Evolutionary conservation across 371 early-diverging fungal species (phyloP).

Genomic region (Mucor irregularis): DNA sequence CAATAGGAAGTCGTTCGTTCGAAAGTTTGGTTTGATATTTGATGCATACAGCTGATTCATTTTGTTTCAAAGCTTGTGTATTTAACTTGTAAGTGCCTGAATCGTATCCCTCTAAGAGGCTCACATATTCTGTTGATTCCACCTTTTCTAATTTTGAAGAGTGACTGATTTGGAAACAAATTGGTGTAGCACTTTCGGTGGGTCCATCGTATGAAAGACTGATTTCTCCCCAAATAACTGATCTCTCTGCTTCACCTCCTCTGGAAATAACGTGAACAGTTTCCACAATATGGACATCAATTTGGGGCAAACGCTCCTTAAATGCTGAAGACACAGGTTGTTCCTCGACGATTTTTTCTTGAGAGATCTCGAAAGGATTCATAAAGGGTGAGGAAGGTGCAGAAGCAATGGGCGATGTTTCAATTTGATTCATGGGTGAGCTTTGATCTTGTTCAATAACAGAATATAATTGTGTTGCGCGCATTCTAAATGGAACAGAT

Average conservation of each 20-base stretch:
- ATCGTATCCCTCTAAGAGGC: constrained; percentile 16
- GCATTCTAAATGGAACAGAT: constrained; percentile 16
- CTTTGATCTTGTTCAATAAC: constrained; percentile 18
- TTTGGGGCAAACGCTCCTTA: constrained; percentile 12
- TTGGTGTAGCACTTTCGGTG: constrained; percentile 21
- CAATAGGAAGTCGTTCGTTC: constrained; percentile 29
- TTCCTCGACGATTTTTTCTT: neutral
- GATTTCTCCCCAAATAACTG: constrained; percentile 52
- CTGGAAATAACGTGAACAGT: constrained; percentile 45
- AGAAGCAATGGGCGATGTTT: neutral
- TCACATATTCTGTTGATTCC: constrained; percentile 26
- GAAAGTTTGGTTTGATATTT: constrained; percentile 49
- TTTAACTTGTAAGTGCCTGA: constrained; percentile 36
- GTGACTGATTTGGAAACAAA: constrained; percentile 41
- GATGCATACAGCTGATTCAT: constrained; percentile 24
- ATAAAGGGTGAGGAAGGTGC: neutral
- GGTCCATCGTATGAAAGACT: constrained; percentile 41
- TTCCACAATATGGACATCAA: constrained; percentile 42
- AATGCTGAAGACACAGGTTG: neutral
- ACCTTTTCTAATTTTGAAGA: constrained; percentile 29
- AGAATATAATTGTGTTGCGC: constrained; percentile 32
- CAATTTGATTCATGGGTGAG: neutral
- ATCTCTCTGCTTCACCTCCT: constrained; percentile 39
- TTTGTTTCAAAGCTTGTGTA: constrained; percentile 27
- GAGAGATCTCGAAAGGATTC: constrained; percentile 13